phyloP scores from a whole-genome alignment of 805 yeast genomes.

The Suhomyces faveliae region DNA sequence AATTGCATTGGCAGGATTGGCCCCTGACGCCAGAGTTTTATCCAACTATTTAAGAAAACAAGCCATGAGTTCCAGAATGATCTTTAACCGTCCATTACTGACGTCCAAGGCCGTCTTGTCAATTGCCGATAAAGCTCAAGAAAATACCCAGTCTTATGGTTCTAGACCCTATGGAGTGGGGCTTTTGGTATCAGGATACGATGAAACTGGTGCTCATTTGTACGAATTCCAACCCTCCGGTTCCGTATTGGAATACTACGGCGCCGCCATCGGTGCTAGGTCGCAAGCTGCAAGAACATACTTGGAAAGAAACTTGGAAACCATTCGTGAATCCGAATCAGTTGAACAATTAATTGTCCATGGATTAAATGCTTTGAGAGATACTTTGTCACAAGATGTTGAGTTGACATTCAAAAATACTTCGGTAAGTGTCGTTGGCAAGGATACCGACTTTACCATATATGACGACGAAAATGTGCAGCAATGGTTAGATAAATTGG shows the following conservation, averaged over 20 bases:
- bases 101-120: constrained; percentile 79
- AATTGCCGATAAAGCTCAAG: constrained; percentile 95
- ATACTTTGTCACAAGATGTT: constrained; percentile 91
- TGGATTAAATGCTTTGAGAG: constrained; percentile 89
- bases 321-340: constrained; percentile 55
- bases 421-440: constrained; percentile 90
- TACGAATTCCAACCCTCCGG: constrained; percentile 97
- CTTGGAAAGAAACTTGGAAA: constrained; percentile 79
- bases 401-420: constrained; percentile 83
- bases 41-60: constrained; percentile 87
- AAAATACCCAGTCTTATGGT: constrained; percentile 93
- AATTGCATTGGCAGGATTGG: constrained; percentile 92
- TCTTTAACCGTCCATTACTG: constrained; percentile 81
- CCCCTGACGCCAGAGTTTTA: constrained; percentile 96
- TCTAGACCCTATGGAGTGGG: constrained; percentile 99
- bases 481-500: constrained; percentile 77
- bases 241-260: constrained; percentile 83
- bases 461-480: constrained; percentile 87
- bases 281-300: constrained; percentile 98
- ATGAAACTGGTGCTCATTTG: constrained; percentile 91
- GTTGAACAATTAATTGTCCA: constrained; percentile 76
- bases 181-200: constrained; percentile 82
- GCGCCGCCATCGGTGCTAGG: constrained; percentile 96
- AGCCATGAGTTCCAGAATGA: constrained; percentile 82
- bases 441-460: constrained; percentile 66